A percentile compares a stretch with the other conserved stretches of the same genome.
These are phyloP conservation scores for Nicotiana noctiflora DNA, from an alignment of 257 asterid species.

Conservation along the genomic window DNA sequence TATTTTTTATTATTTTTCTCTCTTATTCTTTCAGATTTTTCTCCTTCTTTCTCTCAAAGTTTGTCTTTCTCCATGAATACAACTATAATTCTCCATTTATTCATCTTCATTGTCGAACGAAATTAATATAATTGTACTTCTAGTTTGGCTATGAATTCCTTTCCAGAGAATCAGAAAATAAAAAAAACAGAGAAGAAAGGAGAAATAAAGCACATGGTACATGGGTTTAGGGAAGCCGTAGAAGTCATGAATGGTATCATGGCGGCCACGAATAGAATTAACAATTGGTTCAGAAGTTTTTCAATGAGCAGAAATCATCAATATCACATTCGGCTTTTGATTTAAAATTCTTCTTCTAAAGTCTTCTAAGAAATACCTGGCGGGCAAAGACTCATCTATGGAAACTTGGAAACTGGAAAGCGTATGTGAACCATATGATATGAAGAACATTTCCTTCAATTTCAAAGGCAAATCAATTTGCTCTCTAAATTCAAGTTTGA, in stretches of 20 bases:
- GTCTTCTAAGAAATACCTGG: conserved; percentile 43
- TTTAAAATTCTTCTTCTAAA: conserved; percentile 33
- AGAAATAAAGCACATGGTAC: conserved; percentile 36
- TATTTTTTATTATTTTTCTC: too few species aligned
- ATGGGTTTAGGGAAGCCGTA: conserved; percentile 60
- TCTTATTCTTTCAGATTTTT: too few species aligned
- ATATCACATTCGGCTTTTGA: conserved; percentile 48
- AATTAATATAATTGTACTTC: neutral
- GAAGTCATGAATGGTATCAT: conserved; percentile 66
- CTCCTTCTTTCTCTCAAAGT: too few species aligned
- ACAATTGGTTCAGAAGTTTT: conserved; percentile 60
- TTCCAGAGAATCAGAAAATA: too few species aligned
- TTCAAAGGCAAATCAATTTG: neutral
- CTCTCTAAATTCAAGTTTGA: neutral
- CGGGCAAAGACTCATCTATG: conserved; percentile 62
- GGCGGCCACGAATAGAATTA: conserved; percentile 42
- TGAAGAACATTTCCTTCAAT: conserved; percentile 42
- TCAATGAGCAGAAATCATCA: conserved; percentile 63
- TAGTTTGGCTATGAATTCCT: neutral
- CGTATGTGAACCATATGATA: conserved; percentile 76
- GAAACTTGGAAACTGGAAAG: too few species aligned
- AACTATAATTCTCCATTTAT: too few species aligned
- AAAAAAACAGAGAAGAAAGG: too few species aligned
- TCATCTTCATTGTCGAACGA: too few species aligned
- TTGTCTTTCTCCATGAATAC: too few species aligned